Percentiles rank a stretch among this genome's conserved stretches.
phyloP scores from a whole-genome alignment of 345 rosid species.

The Excoecaria agallocha region DNA sequence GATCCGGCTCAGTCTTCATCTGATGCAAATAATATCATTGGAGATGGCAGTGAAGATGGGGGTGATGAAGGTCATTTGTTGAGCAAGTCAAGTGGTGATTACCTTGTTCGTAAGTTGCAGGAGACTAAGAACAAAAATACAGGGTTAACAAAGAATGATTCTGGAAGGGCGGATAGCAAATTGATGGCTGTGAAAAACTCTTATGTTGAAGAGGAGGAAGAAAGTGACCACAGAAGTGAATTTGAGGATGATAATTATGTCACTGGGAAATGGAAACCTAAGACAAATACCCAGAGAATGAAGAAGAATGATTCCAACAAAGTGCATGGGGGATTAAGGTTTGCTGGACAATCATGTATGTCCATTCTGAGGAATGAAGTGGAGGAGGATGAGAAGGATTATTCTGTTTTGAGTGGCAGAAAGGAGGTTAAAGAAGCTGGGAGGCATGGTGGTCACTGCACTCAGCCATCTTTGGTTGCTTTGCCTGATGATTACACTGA shows the following conservation, averaged over 20 bases:
- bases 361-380: conserved; percentile 38
- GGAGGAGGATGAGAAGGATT: conserved; percentile 31
- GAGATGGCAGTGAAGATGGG: conserved; percentile 19
- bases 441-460: conserved; percentile 26
- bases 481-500: conserved; percentile 38
- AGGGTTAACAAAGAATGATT: conserved; percentile 20
- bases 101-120: conserved; percentile 21
- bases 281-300: conserved; percentile 22
- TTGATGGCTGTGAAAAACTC: conserved; percentile 27
- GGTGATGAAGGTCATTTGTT: conserved; percentile 17
- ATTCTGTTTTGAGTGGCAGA: conserved; percentile 40
- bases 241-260: conserved; percentile 13
- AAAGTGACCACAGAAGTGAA: conserved; percentile 13
- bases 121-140: conserved; percentile 12
- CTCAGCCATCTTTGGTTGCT: conserved; percentile 26
- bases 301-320: conserved; percentile 34
- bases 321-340: conserved; percentile 36
- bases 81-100: conserved; percentile 17
- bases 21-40: conserved; percentile 20
- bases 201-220: conserved; percentile 32
- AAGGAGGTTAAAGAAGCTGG: conserved; percentile 26
- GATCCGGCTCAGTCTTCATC: conserved; percentile 48
- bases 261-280: conserved; percentile 25
- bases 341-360: conserved; percentile 39
- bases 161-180: conserved; percentile 17